Base-by-base conservation (phyloP, 1,284 basidiomycete genomes). In the Ganoderma multipileum region DNA sequence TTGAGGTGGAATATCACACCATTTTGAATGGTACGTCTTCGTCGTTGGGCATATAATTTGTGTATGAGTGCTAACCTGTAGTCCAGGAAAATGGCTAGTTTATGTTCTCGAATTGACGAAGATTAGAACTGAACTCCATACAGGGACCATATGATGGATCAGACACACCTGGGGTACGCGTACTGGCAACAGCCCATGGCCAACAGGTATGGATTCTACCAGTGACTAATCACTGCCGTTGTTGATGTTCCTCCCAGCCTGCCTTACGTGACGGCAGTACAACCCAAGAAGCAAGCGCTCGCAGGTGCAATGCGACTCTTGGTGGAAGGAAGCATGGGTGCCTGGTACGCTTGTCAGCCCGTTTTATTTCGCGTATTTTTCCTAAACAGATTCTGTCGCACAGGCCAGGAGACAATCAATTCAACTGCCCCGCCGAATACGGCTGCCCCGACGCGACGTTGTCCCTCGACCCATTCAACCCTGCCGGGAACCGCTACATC, bases 141-240 rank as follows among this genome's bases (percentile, higher is more conserved):
- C 41, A 74, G 74, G 78, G 72, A 76, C 64, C 78, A 89, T 72
- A 90, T 91, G 85, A 90, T 92, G 86, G 85, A 88, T 70, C 90
- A 91, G 74, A 89, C 87, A 8, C 87, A 89, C 77, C 75, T 89
- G 65, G 85, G 85, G 73, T 91, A 90, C 72, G 86, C 84, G 71
- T 91, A 92, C 77, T 92, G 90, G 89, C 91, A 92, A 72, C 86
- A 90, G 75, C 89, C 89, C 0, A 87, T 87, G 83, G 83, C 84
- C 3, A 87, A 91, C 77, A 85, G 85, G 87, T 88, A 71, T 50
- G 47, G 42, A 83, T 76, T 2, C 23, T 3, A 18, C 7, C 42
- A 23, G 30, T 55, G 23, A 23, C 16, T 20, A 26, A 38, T 20
- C 38, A 39, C 26, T 26, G 26, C 70, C 63, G 63, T 5, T 18